These are phyloP conservation scores for Rasamsonia emersonii DNA, from an alignment of 2,329 filamentous ascomycete species.

Conservation along the genomic window DNA sequence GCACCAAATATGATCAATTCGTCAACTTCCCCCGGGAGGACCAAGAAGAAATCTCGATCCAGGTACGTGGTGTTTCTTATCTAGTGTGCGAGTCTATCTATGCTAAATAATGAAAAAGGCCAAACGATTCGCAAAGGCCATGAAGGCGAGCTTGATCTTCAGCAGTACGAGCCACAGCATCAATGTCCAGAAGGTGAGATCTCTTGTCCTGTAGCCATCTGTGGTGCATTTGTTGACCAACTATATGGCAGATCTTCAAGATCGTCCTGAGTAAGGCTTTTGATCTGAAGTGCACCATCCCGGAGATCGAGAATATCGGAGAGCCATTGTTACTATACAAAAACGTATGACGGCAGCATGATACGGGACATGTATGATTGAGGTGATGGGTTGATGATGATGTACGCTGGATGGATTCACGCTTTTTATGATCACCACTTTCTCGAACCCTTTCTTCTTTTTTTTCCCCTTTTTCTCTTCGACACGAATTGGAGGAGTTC, in stretches of 20 bases:
- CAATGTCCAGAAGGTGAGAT: constrained; percentile 89
- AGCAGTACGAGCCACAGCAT: constrained; percentile 99
- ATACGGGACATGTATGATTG: constrained; percentile 15
- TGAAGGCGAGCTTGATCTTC: constrained; percentile 96
- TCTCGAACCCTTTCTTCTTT: constrained; percentile 10
- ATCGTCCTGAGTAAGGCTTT: constrained; percentile 98
- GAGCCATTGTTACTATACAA: constrained; percentile 92
- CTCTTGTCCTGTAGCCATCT: constrained; percentile 5
- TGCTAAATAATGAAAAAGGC: constrained; percentile 47
- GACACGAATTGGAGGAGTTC: no score
- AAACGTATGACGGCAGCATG: constrained; percentile 29
- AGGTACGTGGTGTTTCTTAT: constrained; percentile 46
- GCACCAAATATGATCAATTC: constrained; percentile 98
- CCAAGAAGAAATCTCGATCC: constrained; percentile 96
- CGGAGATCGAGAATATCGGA: constrained; percentile 96
- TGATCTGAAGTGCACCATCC: constrained; percentile 97
- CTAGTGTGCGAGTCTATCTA: not conserved
- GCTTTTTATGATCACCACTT: constrained; percentile 15
- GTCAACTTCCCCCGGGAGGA: constrained; percentile 97
- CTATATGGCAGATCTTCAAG: constrained; percentile 76
- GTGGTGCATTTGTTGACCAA: constrained; percentile 1
- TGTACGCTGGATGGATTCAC: constrained; percentile 29
- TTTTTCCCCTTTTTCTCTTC: constrained; percentile 6
- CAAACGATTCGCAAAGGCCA: constrained; percentile 91
- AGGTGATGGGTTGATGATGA: constrained; percentile 18